Conservation (phyloP, 768 basidiomycete species). For the Gymnopilus dilepis region DNA sequence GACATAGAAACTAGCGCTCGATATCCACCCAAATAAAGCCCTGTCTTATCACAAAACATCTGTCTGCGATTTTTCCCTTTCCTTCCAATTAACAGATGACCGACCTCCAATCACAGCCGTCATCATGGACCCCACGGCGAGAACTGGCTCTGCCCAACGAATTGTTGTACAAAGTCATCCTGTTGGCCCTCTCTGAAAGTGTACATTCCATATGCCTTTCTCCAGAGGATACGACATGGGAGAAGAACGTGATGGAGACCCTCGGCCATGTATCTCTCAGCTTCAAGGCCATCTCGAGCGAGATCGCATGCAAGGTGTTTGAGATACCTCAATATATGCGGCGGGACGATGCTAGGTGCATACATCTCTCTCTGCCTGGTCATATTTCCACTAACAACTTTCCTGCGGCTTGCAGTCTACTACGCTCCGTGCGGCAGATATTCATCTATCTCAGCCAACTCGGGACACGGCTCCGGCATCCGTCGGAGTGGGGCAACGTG, state of each 20-base stretch:
- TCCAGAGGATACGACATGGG: constrained; percentile 37
- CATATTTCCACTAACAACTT: background rate
- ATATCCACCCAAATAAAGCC: background rate
- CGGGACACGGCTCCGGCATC: constrained; percentile 30
- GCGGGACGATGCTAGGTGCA: constrained; percentile 26
- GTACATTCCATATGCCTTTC: constrained; percentile 40
- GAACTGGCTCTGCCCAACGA: constrained; percentile 41
- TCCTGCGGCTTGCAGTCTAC: constrained; percentile 16
- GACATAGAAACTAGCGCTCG: background rate
- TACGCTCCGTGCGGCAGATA: constrained; percentile 23
- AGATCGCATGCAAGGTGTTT: constrained; percentile 40
- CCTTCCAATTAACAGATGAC: background rate
- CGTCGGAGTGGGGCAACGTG: constrained; percentile 25
- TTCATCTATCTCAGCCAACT: constrained; percentile 30
- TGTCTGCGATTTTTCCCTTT: background rate
- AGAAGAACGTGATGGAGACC: constrained; percentile 36
- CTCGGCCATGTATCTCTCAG: constrained; percentile 38
- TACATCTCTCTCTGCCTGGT: background rate
- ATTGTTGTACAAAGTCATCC: constrained; percentile 40
- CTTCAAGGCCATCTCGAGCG: constrained; percentile 40
- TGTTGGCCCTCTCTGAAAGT: constrained; percentile 34
- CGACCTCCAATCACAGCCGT: background rate
- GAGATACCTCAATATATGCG: constrained; percentile 24
- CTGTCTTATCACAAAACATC: background rate
- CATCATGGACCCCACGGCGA: constrained; percentile 24